Evolutionary conservation across 306 rosid genomes (phyloP).

Genomic region (Morella rubra): DNA sequence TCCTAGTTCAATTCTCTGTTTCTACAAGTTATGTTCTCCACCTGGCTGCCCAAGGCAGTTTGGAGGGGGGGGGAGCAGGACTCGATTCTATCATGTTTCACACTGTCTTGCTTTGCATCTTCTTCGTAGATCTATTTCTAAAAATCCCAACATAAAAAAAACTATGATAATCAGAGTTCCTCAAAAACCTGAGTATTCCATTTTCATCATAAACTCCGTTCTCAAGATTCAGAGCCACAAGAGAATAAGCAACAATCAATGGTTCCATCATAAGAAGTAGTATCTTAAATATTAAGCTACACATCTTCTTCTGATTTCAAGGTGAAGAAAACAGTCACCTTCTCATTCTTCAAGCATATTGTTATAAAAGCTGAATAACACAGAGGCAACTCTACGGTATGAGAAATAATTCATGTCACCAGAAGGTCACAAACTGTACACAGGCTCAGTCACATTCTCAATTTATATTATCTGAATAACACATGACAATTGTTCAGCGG

Average conservation of each 20-base stretch:
- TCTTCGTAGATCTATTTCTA: not conserved
- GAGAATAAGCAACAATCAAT: not conserved
- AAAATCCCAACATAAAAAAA: no score
- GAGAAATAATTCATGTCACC: no score
- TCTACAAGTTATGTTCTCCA: not conserved
- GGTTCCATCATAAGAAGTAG: not conserved
- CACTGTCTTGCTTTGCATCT: not conserved
- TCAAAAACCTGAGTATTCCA: not conserved
- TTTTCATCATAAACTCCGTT: not conserved
- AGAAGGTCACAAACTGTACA: no score
- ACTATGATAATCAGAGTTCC: no score
- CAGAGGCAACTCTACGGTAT: not conserved
- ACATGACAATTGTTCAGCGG: no score
- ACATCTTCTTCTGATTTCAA: not conserved
- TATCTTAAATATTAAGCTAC: no score
- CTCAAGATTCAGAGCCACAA: not conserved
- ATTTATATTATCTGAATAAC: no score
- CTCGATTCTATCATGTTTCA: not conserved
- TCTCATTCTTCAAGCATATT: no score
- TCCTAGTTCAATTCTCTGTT: not conserved
- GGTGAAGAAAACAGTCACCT: no score
- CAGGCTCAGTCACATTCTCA: no score
- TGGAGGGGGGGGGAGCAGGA: no score
- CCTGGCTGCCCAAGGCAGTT: not conserved
- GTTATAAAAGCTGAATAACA: no score